Conservation (phyloP, 2,329 filamentous ascomycete genomes). For the Paraphoma chrysanthemicola region DNA sequence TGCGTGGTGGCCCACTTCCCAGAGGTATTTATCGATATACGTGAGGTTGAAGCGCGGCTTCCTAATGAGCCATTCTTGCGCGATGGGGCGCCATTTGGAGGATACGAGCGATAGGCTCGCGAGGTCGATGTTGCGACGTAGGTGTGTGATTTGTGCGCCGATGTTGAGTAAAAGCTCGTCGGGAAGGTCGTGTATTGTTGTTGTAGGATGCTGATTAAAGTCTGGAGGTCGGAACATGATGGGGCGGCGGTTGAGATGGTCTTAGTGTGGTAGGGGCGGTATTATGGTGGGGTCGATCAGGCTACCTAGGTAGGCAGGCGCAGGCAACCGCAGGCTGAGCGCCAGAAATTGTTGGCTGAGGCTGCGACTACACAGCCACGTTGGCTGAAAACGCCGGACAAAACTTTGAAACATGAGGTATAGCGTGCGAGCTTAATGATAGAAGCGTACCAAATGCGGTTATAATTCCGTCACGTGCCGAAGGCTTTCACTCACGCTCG, state of each 20-base stretch:
- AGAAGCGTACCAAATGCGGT: too few relatives aligned
- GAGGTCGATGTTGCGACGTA: slow-evolving; percentile 17
- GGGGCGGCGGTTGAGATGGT: neutral
- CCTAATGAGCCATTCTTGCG: slow-evolving; percentile 22
- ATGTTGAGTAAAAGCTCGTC: slow-evolving; percentile 22
- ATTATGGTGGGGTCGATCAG: neutral
- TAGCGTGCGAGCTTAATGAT: too few relatives aligned
- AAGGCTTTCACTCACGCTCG: too few relatives aligned
- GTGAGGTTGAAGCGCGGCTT: slow-evolving; percentile 21
- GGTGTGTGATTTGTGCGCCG: slow-evolving; percentile 5
- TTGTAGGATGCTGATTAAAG: neutral
- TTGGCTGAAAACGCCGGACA: too few relatives aligned
- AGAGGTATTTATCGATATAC: slow-evolving; percentile 20
- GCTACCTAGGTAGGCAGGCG: neutral
- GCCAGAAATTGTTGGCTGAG: neutral
- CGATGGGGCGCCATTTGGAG: slow-evolving; percentile 15
- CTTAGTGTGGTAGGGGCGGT: neutral
- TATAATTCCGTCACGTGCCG: too few relatives aligned
- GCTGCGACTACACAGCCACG: neutral
- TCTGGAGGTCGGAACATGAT: neutral
- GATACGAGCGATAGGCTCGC: slow-evolving; percentile 20
- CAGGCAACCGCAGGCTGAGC: neutral
- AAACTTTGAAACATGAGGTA: too few relatives aligned
- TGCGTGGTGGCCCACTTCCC: slow-evolving; percentile 7
- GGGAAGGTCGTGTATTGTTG: slow-evolving; percentile 15